A percentile compares a stretch with the other conserved stretches of the same genome.
Conservation (phyloP, 140 eudicot genomes). For the Erigeron philadelphicus region DNA sequence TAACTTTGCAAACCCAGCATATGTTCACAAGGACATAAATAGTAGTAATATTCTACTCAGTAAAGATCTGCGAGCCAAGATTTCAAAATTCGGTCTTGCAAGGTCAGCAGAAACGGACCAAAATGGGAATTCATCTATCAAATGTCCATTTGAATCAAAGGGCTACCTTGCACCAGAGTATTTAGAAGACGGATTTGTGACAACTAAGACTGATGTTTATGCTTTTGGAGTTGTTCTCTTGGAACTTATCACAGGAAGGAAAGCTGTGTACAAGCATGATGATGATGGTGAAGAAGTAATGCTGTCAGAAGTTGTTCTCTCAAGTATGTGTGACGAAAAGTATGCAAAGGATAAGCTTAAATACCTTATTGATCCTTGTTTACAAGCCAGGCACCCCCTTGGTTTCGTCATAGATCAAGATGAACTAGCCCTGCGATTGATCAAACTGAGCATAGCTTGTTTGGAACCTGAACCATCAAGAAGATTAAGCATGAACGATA, state of each 20-base stretch:
- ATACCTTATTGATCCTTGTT: constrained; percentile 49
- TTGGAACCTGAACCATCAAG: constrained; percentile 43
- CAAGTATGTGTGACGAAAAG: constrained; percentile 32
- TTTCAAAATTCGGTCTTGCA: constrained; percentile 61
- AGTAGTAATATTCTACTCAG: constrained; percentile 59
- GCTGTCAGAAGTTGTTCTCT: constrained; percentile 47
- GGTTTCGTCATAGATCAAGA: constrained; percentile 50
- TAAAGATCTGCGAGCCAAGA: constrained; percentile 60
- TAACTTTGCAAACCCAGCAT: constrained; percentile 70
- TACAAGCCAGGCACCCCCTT: constrained; percentile 48
- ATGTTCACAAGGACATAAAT: constrained; percentile 67
- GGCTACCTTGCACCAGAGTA: constrained; percentile 85
- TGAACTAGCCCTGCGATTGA: constrained; percentile 44
- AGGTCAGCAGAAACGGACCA: constrained; percentile 41
- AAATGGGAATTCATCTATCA: constrained; percentile 35
- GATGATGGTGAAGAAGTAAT: constrained; percentile 48
- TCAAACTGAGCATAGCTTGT: constrained; percentile 49
- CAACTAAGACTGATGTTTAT: constrained; percentile 70
- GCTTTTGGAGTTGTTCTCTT: constrained; percentile 78
- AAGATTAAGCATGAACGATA: constrained; percentile 45
- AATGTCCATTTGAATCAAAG: constrained; percentile 42
- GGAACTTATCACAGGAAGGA: constrained; percentile 68
- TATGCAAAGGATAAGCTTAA: constrained; percentile 26
- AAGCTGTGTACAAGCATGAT: constrained; percentile 34
- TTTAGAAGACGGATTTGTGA: constrained; percentile 41